Evolutionary conservation across 2,329 filamentous ascomycete genomes (phyloP).

Genomic region (Scytalidium lignicola): DNA sequence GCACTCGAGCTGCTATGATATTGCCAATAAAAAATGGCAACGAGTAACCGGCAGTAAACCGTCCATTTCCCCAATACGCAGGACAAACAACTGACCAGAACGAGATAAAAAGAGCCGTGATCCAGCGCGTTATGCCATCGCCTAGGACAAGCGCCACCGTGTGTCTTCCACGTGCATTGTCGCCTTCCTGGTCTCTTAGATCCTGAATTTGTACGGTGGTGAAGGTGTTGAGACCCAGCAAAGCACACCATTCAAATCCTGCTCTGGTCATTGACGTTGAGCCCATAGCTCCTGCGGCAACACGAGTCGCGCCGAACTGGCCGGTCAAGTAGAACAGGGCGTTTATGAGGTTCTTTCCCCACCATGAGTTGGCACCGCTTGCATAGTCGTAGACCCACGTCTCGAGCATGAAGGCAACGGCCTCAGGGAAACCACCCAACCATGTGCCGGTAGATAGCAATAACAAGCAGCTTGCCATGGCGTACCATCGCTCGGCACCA

Average conservation of each 20-base stretch:
- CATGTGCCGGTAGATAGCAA: not conserved
- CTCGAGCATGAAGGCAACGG: conserved; percentile 5
- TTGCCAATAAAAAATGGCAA: too few relatives aligned
- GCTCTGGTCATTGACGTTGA: too few relatives aligned
- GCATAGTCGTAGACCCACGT: conserved; percentile 14
- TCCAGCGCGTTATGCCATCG: conserved; percentile 14
- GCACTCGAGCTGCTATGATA: too few relatives aligned
- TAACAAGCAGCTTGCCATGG: not conserved
- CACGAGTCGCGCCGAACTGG: too few relatives aligned
- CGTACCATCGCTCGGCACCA: too few relatives aligned
- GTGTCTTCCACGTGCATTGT: conserved; percentile 16
- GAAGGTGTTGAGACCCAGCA: too few relatives aligned
- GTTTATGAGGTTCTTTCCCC: conserved; percentile 7
- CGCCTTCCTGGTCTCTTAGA: conserved; percentile 25
- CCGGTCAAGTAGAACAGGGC: not conserved
- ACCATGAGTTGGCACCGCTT: conserved; percentile 6
- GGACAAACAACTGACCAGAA: conserved; percentile 12
- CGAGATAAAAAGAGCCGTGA: conserved; percentile 17
- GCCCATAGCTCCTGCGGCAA: too few relatives aligned
- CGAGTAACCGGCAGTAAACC: too few relatives aligned
- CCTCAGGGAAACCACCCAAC: not conserved
- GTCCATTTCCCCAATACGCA: conserved; percentile 12
- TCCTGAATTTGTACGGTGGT: conserved; percentile 27
- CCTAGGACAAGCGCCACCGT: conserved; percentile 23
- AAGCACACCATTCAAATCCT: too few relatives aligned